Evolutionary conservation across 768 basidiomycete species (phyloP), one percentile per base, ranked within the genome.

Genomic region (Hemileccinum rubropunctum): DNA sequence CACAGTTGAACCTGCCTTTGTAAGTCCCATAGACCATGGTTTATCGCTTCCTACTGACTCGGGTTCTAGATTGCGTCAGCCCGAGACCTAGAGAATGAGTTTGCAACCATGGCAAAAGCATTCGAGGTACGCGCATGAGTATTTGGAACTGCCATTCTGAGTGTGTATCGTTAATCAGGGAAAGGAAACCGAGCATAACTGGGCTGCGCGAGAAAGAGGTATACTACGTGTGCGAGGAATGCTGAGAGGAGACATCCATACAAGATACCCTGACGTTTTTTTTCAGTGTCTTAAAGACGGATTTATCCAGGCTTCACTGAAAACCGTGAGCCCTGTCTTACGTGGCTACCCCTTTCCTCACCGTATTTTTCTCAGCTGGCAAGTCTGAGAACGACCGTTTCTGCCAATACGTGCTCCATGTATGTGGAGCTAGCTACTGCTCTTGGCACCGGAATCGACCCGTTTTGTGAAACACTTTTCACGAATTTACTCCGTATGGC

Each of bases 141-240:
- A 43, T 36, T 20, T 15, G n/a, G 44, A 20, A 21, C 2, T 32
- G 13, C 4, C 28, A 10, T 37, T 38, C 46, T 56, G 44, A 48
- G 30, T 48, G 32, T 34, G 30, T 43, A 13, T 45, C 45, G 14
- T 45, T 38, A n/a, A 26, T 39, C 30, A 93, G 87, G 97, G 95
- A n/a, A 95, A 82, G 71, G 95, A 99, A 71, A 88, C 89, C 1
- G 95, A 99, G 64, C 91, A 95, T 55, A 99, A 99, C 59, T 99
- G 95, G 95, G 76, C 80, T 37, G 72, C 76, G 26, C 80, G 95
- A 51, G 95, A 99, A 54, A 79, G 78, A 57, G 77, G 87, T 10
- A 76, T 95, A 53, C 75, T 81, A 37, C 78, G 83, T 15, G 86
- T 98, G 8, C 81, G 94, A 38, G 90, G 94, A 15, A 92, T 97